phyloP scores from a whole-genome alignment of 2,329 filamentous ascomycete genomes.

The Coniosporium tulheliwenetii region DNA sequence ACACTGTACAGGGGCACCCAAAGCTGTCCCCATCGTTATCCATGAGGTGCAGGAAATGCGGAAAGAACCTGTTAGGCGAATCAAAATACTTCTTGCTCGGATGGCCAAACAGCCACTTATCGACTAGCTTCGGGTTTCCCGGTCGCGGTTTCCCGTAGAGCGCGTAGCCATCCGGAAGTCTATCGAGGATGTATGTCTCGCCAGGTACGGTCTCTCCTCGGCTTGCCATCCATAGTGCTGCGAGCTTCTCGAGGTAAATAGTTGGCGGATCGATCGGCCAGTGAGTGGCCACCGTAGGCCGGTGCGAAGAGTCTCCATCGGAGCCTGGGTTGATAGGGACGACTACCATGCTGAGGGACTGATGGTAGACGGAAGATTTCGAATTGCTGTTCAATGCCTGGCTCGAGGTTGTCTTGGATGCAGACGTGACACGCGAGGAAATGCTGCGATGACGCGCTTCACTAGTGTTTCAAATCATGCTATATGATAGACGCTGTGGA shows the following conservation, averaged over 20 bases:
- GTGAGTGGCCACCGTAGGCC: constrained; percentile 12
- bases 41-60: constrained; percentile 43
- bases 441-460: too few relatives aligned
- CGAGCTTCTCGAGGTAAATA: constrained; percentile 32
- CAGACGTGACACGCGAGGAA: too few relatives aligned
- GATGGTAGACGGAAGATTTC: too few relatives aligned
- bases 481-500: too few relatives aligned
- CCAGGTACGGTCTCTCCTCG: constrained; percentile 16
- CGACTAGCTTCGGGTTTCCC: constrained; percentile 5
- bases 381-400: too few relatives aligned
- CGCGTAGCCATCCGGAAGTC: constrained; percentile 37
- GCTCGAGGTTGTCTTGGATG: too few relatives aligned
- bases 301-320: constrained; percentile 19
- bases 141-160: constrained; percentile 33
- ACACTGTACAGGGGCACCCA: constrained; percentile 36
- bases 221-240: constrained; percentile 29
- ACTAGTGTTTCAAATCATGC: too few relatives aligned
- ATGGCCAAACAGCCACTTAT: constrained; percentile 40
- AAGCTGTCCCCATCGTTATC: constrained; percentile 22
- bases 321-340: constrained; percentile 7
- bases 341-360: not conserved
- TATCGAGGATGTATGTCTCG: constrained; percentile 20
- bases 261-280: constrained; percentile 21
- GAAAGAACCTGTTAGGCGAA: constrained; percentile 37
- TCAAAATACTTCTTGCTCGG: constrained; percentile 33